Conservation (phyloP, 352 stramenopile species). For the Phytophthora sojae region DNA sequence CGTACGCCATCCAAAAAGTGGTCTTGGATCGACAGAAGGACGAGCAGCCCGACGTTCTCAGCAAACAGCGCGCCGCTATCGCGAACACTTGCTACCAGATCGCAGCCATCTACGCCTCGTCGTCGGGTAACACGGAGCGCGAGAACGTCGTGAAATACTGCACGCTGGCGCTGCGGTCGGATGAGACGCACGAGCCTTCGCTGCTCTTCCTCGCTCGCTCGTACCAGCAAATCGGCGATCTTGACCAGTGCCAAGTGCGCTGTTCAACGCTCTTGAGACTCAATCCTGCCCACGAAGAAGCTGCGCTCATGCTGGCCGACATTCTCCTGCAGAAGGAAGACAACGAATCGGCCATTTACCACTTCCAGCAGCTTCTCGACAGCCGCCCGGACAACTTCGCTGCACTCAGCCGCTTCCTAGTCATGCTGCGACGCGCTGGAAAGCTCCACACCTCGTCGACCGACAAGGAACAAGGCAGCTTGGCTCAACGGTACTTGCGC, state of each 20-base stretch:
- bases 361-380: constrained; percentile 91
- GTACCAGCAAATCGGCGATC: constrained; percentile 73
- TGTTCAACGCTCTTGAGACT: constrained; percentile 85
- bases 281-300: constrained; percentile 86
- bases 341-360: constrained; percentile 88
- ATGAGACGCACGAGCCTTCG: constrained; percentile 85
- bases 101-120: constrained; percentile 68
- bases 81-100: constrained; percentile 89
- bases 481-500: constrained; percentile 76
- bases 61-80: constrained; percentile 73
- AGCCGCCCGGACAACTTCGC: constrained; percentile 92
- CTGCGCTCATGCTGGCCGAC: constrained; percentile 92
- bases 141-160: constrained; percentile 87
- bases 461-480: constrained; percentile 29
- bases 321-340: constrained; percentile 91
- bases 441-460: constrained; percentile 66
- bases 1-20: constrained; percentile 86
- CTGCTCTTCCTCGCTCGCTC: constrained; percentile 86
- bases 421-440: constrained; percentile 86
- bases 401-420: constrained; percentile 88
- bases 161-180: constrained; percentile 73
- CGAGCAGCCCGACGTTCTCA: constrained; percentile 83
- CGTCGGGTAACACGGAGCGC: constrained; percentile 24
- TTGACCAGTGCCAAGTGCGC: constrained; percentile 88
- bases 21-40: constrained; percentile 85